A percentile compares a stretch with the other conserved stretches of the same genome.
Conservation (phyloP, 2,329 filamentous ascomycete species). For the Sarocladiaceae sp. region DNA sequence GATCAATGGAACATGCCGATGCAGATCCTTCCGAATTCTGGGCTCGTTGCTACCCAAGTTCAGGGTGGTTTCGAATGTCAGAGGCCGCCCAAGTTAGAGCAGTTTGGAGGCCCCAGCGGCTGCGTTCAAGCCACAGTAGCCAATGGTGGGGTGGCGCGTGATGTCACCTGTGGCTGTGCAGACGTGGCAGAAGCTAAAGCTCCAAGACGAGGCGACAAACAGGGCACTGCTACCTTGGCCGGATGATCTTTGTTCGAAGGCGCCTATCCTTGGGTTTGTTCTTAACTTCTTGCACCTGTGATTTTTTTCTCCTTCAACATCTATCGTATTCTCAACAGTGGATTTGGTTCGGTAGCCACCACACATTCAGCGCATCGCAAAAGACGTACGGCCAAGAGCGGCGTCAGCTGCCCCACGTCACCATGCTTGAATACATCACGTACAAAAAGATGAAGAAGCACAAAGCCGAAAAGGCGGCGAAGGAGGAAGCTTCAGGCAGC, state of each 20-base stretch:
- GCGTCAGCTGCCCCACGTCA: conserved; percentile 16
- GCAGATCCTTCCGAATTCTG: too few relatives aligned
- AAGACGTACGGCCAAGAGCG: neutral
- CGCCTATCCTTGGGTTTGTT: conserved; percentile 2
- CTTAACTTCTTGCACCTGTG: neutral
- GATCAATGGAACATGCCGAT: too few relatives aligned
- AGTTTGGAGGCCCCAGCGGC: conserved; percentile 2
- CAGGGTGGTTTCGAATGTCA: too few relatives aligned
- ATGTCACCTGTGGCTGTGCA: conserved; percentile 8
- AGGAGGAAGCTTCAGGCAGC: conserved; percentile 15
- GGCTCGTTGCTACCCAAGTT: too few relatives aligned
- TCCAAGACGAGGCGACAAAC: conserved; percentile 5
- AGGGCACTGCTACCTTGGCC: conserved; percentile 1
- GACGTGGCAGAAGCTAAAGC: conserved; percentile 6
- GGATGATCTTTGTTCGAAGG: neutral
- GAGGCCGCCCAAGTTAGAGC: conserved; percentile 4
- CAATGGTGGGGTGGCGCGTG: conserved; percentile 8
- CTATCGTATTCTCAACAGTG: neutral
- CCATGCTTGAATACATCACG: conserved; percentile 58
- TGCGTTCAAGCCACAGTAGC: neutral
- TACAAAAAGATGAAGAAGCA: conserved; percentile 59
- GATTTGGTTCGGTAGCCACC: too few relatives aligned
- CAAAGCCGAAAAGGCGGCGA: conserved; percentile 40
- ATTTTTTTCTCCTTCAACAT: neutral
- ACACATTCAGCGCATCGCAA: neutral